Base-by-base conservation (phyloP, 2,329 filamentous ascomycete genomes). In the Venturia aucupariae region DNA sequence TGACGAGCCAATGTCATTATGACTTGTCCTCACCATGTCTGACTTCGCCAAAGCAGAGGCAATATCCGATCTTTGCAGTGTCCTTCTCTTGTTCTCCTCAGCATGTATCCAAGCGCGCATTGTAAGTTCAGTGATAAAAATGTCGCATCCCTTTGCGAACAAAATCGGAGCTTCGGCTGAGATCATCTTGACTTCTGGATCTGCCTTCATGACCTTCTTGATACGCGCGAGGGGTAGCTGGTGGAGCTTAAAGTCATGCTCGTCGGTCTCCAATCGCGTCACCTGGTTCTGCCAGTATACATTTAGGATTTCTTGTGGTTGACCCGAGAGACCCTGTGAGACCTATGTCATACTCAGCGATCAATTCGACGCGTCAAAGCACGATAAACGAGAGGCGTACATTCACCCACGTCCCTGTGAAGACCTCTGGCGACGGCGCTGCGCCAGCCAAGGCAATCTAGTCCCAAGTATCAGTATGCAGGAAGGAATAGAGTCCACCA, bases 61-160 rank as follows among this genome's bases (percentile, higher is more conserved):
- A 74, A 99, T 99, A 73, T 99, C 94, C 65, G 91, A 96, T 61
- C 94, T 86, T 77, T 99, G 94, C 48, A 99, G 81, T 1, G 94
- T 99, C 54, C 94, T 87, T 38, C 94, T 86, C 81, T 99, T 99
- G 80, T 99, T 99, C 78, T 99, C 94, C 74, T 99, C 94, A 19
- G 94, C 94, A 72, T 99, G 94, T 68, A 99, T 99, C 94, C 94
- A 99, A 59, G 94, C 94, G 68, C 94, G 90, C 94, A 99, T 99
- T 8, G 94, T 99, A 67, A 99, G 82, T 77, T 99, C 94, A 0
- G 92, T 97, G 73, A 99, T 99, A 79, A 99, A 99, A 73, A 97
- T 97, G 74, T 99, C 94, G 77, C 94, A 97, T 44, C 93, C 94
- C 77, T 99, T 99, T 62, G 94, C 94, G 72, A 99, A 99, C 17